Evolutionary conservation across 108 stramenopile genomes (phyloP), one percentile per base, ranked within the genome.

Genomic region (Cyclotella atomus): DNA sequence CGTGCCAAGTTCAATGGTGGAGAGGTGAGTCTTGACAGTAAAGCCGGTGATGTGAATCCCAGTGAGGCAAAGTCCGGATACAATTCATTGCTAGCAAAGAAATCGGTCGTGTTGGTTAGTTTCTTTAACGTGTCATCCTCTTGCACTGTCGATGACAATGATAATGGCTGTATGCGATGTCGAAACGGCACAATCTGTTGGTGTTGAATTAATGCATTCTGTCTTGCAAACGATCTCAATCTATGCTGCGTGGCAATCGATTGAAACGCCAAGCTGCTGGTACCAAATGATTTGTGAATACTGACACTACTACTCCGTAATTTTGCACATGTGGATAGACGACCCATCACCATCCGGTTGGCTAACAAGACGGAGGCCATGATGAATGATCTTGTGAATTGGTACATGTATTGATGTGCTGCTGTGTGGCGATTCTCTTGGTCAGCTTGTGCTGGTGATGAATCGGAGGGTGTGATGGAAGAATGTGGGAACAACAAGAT

Each of bases 41-140:
- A 79, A 43, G 84, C 64, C 14, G 84, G 78, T n/a, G 86, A 89
- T 52, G 75, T 68, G 38, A 95, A 79, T 8, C 93, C 93, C 41
- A 94, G 56, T 0, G 88, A 89, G 62, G 76, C 61, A 65, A 94
- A 94, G 36, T 83, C 61, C 4, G 70, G 84, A 64, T 61, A 73
- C 2, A 27, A 24, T 35, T 55, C 56, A 25, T 30, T 34, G 27
- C 54, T 35, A 9, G 68, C 68, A 43, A 33, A 70, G 29, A 70
- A 70, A 34, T 57, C 55, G 30, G 56, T 30, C 15, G 28, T 57
- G 56, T 57, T 30, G 10, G 56, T 57, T 12, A 30, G 29, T 2
- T 12, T 0, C 3, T 57, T 30, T 57, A 49, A 49, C 20, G 56
- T 57, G 1, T 28, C 10, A 12, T 53, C 56, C 3, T 57, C 29